A percentile compares a stretch with the other conserved stretches of the same genome.
Conservation (phyloP, 768 basidiomycete genomes). For the Filobasidium wieringae region DNA sequence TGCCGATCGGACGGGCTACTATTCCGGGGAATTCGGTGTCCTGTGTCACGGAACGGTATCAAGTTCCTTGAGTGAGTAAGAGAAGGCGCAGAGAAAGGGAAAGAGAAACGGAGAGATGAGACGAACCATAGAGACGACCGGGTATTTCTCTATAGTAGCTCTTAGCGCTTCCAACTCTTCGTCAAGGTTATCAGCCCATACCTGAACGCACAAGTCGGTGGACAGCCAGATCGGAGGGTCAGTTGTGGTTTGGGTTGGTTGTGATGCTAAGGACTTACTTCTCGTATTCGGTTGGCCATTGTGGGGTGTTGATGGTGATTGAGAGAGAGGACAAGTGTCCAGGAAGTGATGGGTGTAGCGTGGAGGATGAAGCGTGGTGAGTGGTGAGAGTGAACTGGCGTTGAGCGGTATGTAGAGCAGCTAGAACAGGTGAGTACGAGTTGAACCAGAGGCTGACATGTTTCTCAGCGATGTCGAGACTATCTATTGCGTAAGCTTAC, state of each 20-base stretch:
- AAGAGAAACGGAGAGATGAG: background rate
- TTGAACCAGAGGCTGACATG: too few relatives aligned
- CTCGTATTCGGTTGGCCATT: constrained; percentile 14
- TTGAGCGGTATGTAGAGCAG: background rate
- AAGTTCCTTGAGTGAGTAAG: constrained; percentile 24
- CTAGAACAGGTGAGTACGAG: background rate
- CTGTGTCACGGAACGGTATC: constrained; percentile 44
- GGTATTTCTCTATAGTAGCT: constrained; percentile 74
- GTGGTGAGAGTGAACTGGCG: background rate
- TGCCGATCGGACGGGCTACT: constrained; percentile 90
- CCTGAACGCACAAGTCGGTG: constrained; percentile 41
- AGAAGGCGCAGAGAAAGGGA: background rate
- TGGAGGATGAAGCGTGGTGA: background rate
- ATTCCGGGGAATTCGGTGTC: constrained; percentile 99
- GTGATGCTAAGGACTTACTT: background rate
- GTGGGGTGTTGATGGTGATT: background rate
- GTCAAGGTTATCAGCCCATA: constrained; percentile 90
- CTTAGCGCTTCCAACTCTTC: constrained; percentile 81
- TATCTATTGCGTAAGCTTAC: too few relatives aligned
- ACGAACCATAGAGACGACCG: constrained; percentile 85
- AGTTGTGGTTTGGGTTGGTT: background rate
- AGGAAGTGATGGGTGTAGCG: background rate
- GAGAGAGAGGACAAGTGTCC: background rate
- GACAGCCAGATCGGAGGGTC: background rate
- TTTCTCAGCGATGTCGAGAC: too few relatives aligned